These are phyloP conservation scores for Catunica adiposa DNA, from an alignment of 2,329 filamentous ascomycete genomes.

Conservation along the genomic window DNA sequence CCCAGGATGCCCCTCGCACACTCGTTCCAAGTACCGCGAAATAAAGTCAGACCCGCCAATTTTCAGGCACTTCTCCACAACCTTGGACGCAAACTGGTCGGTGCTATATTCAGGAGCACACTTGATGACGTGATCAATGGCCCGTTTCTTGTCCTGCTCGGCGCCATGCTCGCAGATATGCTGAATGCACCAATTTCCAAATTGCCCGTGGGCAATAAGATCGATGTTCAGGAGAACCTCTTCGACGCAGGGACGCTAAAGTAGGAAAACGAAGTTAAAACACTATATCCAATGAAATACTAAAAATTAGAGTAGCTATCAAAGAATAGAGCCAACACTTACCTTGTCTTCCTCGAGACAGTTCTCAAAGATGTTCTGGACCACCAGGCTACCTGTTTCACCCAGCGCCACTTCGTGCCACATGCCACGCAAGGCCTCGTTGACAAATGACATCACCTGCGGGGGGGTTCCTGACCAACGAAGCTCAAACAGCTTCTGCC, in stretches of 20 bases:
- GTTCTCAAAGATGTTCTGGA: slow-evolving; percentile 99
- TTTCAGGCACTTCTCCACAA: slow-evolving; percentile 97
- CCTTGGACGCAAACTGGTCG: slow-evolving; percentile 97
- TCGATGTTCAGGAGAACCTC: slow-evolving; percentile 92
- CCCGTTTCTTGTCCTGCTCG: slow-evolving; percentile 76
- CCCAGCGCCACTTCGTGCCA: slow-evolving; percentile 97
- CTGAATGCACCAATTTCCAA: slow-evolving; percentile 99
- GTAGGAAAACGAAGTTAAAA: no score
- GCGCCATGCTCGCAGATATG: slow-evolving; percentile 96
- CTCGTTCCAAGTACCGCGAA: slow-evolving; percentile 77
- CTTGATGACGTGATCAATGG: slow-evolving; percentile 86
- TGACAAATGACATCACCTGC: slow-evolving; percentile 97
- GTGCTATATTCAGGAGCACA: slow-evolving; percentile 95
- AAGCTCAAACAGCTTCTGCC: slow-evolving; percentile 98
- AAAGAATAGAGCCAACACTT: slow-evolving; percentile 19
- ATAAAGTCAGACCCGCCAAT: slow-evolving; percentile 85
- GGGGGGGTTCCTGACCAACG: slow-evolving; percentile 89
- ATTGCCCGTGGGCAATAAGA: slow-evolving; percentile 90
- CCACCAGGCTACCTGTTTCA: slow-evolving; percentile 92
- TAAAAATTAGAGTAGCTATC: slow-evolving; percentile 8
- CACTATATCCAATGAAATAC: slow-evolving; percentile 9
- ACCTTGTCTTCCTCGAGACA: slow-evolving; percentile 98
- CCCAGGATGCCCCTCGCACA: slow-evolving; percentile 80
- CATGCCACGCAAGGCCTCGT: slow-evolving; percentile 86
- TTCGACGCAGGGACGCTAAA: slow-evolving; percentile 83